Evolutionary conservation across 2,329 filamentous ascomycete genomes (phyloP).

Genomic region (Fusarium bulbicola): DNA sequence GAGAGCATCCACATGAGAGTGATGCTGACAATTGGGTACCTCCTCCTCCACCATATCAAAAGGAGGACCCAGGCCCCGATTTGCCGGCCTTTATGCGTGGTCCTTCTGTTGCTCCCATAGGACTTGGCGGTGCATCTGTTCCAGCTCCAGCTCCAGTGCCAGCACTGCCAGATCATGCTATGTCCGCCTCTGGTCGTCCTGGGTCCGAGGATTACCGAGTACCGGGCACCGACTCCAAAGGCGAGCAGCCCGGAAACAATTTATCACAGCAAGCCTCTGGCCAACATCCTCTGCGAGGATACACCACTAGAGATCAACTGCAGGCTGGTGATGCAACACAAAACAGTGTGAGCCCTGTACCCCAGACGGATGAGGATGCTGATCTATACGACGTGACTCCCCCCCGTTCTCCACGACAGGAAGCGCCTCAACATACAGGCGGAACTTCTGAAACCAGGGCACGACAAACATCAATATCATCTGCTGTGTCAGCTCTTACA

Average conservation of each 20-base stretch:
- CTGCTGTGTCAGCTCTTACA: constrained; percentile 14
- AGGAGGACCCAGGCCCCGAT: constrained; percentile 65
- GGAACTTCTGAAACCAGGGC: constrained; percentile 1
- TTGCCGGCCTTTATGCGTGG: constrained; percentile 66
- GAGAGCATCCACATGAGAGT: constrained; percentile 83
- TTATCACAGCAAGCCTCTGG: constrained; percentile 37
- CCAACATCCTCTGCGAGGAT: constrained; percentile 50
- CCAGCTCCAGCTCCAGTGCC: constrained; percentile 35
- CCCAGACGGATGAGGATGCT: constrained; percentile 47
- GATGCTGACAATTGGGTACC: constrained; percentile 91
- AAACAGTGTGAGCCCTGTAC: constrained; percentile 47
- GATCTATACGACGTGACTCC: constrained; percentile 60
- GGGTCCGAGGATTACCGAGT: neutral
- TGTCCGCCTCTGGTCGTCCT: neutral
- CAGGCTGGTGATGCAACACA: constrained; percentile 40
- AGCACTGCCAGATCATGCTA: constrained; percentile 7
- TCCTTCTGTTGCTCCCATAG: constrained; percentile 51
- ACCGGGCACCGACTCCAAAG: neutral
- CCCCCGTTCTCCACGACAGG: constrained; percentile 51
- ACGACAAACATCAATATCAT: constrained; percentile 29
- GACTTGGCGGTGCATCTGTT: constrained; percentile 38
- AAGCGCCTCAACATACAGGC: constrained; percentile 1
- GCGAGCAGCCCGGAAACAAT: constrained; percentile 10
- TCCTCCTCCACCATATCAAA: constrained; percentile 82
- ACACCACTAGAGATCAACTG: constrained; percentile 42